These are phyloP conservation scores for Passalora sequoiae DNA, from an alignment of 2,329 filamentous ascomycete genomes.

Conservation along the genomic window DNA sequence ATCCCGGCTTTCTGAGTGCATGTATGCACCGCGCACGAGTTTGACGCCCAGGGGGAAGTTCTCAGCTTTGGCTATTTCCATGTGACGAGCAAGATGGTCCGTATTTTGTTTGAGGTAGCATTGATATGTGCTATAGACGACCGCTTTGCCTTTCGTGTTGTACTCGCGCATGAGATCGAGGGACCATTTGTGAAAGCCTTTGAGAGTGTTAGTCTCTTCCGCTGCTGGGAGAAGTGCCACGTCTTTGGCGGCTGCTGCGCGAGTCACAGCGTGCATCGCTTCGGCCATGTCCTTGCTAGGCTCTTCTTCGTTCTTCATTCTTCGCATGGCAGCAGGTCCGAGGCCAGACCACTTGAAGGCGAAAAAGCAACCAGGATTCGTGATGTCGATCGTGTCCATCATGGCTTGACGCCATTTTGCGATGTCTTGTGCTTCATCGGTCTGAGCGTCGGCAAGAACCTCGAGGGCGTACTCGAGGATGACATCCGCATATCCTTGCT, in stretches of 20 bases:
- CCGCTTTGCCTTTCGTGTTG: slow-evolving; percentile 51
- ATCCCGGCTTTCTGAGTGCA: slow-evolving; percentile 46
- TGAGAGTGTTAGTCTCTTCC: slow-evolving; percentile 73
- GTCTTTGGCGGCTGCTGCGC: slow-evolving; percentile 62
- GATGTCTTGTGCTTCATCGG: slow-evolving; percentile 58
- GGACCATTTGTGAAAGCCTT: slow-evolving; percentile 62
- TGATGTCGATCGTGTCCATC: slow-evolving; percentile 61
- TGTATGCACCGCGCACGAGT: slow-evolving; percentile 54
- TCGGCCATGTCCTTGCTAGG: slow-evolving; percentile 61
- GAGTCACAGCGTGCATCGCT: slow-evolving; percentile 70
- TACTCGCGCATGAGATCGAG: slow-evolving; percentile 23
- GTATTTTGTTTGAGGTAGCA: slow-evolving; percentile 51
- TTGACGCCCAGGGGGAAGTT: slow-evolving; percentile 53
- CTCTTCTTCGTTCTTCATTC: slow-evolving; percentile 57
- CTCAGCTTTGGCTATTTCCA: slow-evolving; percentile 43
- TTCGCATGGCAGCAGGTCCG: slow-evolving; percentile 64
- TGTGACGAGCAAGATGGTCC: slow-evolving; percentile 41
- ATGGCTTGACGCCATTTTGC: slow-evolving; percentile 68
- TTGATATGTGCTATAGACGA: slow-evolving; percentile 66
- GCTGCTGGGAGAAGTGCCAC: slow-evolving; percentile 78
- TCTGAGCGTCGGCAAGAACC: slow-evolving; percentile 56
- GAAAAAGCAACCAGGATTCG: slow-evolving; percentile 49
- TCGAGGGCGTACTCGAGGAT: slow-evolving; percentile 81
- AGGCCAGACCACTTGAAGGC: slow-evolving; percentile 72
- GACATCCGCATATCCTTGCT: slow-evolving; percentile 74